These are phyloP conservation scores for Daldinia concentrica DNA, from an alignment of 495 filamentous ascomycete genomes.

Conservation along the genomic window DNA sequence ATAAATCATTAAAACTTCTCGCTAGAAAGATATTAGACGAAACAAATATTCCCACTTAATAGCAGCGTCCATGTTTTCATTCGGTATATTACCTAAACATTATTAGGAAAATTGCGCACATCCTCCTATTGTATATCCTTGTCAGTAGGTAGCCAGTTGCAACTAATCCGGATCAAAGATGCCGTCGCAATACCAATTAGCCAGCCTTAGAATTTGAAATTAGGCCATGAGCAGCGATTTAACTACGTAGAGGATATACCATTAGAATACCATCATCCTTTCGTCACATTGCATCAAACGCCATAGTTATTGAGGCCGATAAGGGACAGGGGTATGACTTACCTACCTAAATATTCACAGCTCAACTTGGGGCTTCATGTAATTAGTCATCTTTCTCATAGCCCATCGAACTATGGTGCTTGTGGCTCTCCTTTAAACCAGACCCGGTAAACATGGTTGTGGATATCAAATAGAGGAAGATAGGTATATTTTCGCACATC, in stretches of 20 bases:
- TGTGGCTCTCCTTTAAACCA: too few species aligned
- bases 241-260: neutral
- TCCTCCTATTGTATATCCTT: neutral
- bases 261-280: conserved; percentile 10
- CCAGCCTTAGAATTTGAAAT: neutral
- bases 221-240: neutral
- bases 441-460: neutral
- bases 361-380: neutral
- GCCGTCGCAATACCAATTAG: neutral
- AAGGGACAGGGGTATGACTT: neutral
- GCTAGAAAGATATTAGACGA: neutral
- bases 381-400: neutral
- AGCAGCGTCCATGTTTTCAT: neutral
- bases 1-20: neutral
- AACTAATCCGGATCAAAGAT: neutral
- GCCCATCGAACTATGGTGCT: too few species aligned
- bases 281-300: conserved; percentile 22
- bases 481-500: neutral
- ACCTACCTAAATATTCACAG: neutral
- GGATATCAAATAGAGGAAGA: neutral
- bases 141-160: neutral
- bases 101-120: neutral
- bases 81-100: neutral
- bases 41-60: neutral
- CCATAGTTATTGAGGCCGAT: neutral